A percentile compares a stretch with the other conserved stretches of the same genome.
These are phyloP conservation scores for Teunomyces stri DNA, from an alignment of 805 yeast genomes.

Conservation along the genomic window DNA sequence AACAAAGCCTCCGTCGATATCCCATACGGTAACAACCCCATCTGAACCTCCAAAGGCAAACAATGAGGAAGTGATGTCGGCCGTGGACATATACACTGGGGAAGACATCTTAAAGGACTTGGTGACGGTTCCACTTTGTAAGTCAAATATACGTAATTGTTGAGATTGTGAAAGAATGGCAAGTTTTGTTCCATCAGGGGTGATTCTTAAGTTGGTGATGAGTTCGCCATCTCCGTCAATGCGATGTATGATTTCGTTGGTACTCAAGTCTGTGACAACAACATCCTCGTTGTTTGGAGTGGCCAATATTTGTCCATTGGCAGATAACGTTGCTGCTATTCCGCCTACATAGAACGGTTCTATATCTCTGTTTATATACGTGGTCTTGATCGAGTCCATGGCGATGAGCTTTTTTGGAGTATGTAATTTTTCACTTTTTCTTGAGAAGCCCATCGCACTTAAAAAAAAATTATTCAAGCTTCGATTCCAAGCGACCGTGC, in stretches of 20 bases:
- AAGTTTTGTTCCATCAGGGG: constrained; percentile 71
- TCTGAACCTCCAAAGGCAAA: constrained; percentile 95
- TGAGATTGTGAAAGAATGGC: constrained; percentile 83
- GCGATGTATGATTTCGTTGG: constrained; percentile 55
- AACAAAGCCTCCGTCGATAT: constrained; percentile 78
- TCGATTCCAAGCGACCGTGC: constrained; percentile 46
- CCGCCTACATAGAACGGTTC: constrained; percentile 89
- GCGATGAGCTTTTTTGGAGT: neutral
- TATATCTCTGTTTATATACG: constrained; percentile 48
- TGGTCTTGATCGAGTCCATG: constrained; percentile 31
- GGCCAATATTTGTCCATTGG: constrained; percentile 56
- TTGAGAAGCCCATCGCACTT: constrained; percentile 10
- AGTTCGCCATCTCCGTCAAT: constrained; percentile 84
- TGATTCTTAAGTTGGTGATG: constrained; percentile 68
- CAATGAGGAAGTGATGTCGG: constrained; percentile 78
- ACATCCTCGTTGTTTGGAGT: constrained; percentile 80
- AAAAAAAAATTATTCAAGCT: neutral
- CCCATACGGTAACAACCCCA: constrained; percentile 90
- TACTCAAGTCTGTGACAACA: constrained; percentile 59
- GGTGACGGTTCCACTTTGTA: constrained; percentile 37
- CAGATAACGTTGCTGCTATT: constrained; percentile 65
- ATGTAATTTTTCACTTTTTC: constrained; percentile 7
- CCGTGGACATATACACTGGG: constrained; percentile 75
- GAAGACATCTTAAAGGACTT: constrained; percentile 64
- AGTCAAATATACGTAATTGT: constrained; percentile 64